Conservation (phyloP, 768 basidiomycete species). For the Rubroboletus satanas region DNA sequence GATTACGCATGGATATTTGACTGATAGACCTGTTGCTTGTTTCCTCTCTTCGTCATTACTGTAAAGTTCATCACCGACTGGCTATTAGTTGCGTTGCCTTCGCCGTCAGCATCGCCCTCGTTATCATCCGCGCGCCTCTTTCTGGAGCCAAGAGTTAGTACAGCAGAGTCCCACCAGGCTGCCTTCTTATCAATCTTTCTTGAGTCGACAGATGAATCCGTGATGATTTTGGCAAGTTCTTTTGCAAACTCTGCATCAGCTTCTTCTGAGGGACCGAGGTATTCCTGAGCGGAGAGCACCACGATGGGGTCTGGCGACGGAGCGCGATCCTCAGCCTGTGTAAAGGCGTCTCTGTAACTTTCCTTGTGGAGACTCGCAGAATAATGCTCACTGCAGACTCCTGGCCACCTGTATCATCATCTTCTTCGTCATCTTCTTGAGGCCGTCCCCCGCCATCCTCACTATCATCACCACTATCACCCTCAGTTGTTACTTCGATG, state of each 20-base stretch:
- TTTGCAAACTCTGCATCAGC: conserved; percentile 92
- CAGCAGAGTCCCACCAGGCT: conserved; percentile 86
- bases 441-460: conserved; percentile 42
- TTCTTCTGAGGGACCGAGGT: conserved; percentile 79
- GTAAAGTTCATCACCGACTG: conserved; percentile 81
- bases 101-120: conserved; percentile 47
- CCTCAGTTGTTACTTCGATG: conserved; percentile 32
- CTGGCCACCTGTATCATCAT: conserved; percentile 46
- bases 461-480: conserved; percentile 49
- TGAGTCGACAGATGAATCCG: conserved; percentile 77
- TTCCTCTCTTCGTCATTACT: conserved; percentile 87
- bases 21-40: conserved; percentile 73
- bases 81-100: conserved; percentile 30
- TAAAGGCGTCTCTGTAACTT: neutral
- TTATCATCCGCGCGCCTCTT: conserved; percentile 63
- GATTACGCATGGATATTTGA: conserved; percentile 3
- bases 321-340: conserved; percentile 58
- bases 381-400: conserved; percentile 51
- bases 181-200: conserved; percentile 87
- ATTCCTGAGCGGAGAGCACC: conserved; percentile 66
- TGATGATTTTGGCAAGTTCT: conserved; percentile 93
- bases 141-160: conserved; percentile 60
- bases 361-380: neutral
- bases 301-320: conserved; percentile 82
- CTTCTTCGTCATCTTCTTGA: conserved; percentile 59